Percentiles rank a stretch among this genome's conserved stretches.
Conservation (phyloP, 805 yeast species). For the Starmerella riodocensis region DNA sequence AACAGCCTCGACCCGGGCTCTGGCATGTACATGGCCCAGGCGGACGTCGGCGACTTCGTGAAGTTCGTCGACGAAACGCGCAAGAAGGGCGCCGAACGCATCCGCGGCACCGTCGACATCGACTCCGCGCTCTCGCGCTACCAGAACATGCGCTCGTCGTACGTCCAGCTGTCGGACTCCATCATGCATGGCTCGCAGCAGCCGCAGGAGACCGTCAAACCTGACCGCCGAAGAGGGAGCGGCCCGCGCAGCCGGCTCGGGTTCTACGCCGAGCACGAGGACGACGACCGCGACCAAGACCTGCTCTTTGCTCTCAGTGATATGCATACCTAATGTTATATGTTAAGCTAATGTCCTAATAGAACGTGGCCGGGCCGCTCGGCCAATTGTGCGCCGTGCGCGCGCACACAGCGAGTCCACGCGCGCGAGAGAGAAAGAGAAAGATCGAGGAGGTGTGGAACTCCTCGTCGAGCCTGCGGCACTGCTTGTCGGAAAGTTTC, state of each 20-base stretch:
- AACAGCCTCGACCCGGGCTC: constrained; percentile 27
- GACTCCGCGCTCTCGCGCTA: constrained; percentile 26
- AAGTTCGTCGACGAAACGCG: constrained; percentile 42
- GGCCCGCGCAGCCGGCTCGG: constrained; percentile 19
- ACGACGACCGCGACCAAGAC: constrained; percentile 18
- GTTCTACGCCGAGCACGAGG: constrained; percentile 15
- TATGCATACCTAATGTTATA: constrained; percentile 12
- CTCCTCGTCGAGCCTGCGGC: too few species aligned
- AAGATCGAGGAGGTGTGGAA: too few species aligned
- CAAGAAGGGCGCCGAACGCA: constrained; percentile 13
- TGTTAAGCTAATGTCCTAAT: neutral
- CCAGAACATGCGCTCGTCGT: constrained; percentile 27
- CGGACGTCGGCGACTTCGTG: constrained; percentile 50
- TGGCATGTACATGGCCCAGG: constrained; percentile 33
- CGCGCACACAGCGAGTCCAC: too few species aligned
- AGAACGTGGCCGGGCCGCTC: too few species aligned
- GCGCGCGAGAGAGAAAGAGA: too few species aligned
- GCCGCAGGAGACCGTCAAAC: constrained; percentile 10
- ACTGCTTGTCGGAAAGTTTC: too few species aligned
- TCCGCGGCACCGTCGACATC: constrained; percentile 6
- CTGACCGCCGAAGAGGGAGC: constrained; percentile 10
- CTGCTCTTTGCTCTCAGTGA: constrained; percentile 23
- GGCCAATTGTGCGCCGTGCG: too few species aligned
- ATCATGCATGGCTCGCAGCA: constrained; percentile 13
- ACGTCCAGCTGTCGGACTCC: constrained; percentile 28